A percentile compares a stretch with the other conserved stretches of the same genome.
Evolutionary conservation across 1,284 basidiomycete genomes (phyloP).

Genomic region (Naganishia liquefaciens): DNA sequence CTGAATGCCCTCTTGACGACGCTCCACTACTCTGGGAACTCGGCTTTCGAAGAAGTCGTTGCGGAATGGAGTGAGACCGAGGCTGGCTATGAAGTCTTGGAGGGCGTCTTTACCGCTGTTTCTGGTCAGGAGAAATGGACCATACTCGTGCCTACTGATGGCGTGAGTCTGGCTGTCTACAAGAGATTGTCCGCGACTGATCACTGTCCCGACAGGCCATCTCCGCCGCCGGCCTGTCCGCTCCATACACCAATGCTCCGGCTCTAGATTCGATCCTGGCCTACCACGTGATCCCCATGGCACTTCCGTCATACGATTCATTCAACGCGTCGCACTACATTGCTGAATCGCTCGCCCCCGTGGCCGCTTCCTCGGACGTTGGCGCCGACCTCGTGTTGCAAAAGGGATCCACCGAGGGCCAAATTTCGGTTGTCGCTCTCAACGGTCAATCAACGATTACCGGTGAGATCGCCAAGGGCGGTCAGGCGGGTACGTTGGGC

Average conservation of each 20-base stretch:
- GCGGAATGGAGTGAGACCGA: constrained; percentile 41
- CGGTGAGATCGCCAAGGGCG: constrained; percentile 39
- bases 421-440: constrained; percentile 36
- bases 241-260: constrained; percentile 38
- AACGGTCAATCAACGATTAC: constrained; percentile 41
- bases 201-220: constrained; percentile 37
- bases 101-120: constrained; percentile 32
- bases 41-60: constrained; percentile 45
- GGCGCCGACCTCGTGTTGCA: constrained; percentile 38
- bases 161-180: constrained; percentile 21
- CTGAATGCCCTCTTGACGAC: constrained; percentile 44
- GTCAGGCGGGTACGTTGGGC: constrained; percentile 36
- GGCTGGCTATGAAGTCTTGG: constrained; percentile 42
- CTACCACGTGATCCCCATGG: constrained; percentile 39
- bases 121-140: constrained; percentile 34
- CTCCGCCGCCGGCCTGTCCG: constrained; percentile 38
- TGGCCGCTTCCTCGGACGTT: constrained; percentile 27
- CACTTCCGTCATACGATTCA: constrained; percentile 4
- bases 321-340: constrained; percentile 16
- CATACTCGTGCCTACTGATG: constrained; percentile 44
- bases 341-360: constrained; percentile 25
- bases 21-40: constrained; percentile 44
- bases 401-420: constrained; percentile 34
- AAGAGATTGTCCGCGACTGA: background rate
- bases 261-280: constrained; percentile 39